These are phyloP conservation scores for Penicillium bialowiezense DNA, from an alignment of 495 filamentous ascomycete genomes.

Conservation along the genomic window DNA sequence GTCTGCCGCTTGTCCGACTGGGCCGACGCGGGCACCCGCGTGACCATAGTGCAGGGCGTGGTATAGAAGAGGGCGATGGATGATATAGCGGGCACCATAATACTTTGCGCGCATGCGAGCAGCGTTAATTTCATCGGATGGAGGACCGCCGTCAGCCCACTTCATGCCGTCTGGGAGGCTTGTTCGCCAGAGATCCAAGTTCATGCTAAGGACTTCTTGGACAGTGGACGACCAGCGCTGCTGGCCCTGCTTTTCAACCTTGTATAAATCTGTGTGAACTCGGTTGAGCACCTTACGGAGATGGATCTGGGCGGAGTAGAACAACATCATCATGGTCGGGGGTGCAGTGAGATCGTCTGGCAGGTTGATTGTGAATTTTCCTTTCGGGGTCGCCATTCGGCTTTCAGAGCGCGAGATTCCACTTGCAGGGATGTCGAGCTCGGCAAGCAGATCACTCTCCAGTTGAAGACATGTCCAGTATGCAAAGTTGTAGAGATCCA, in stretches of 20 bases:
- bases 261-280: slow-evolving; percentile 77
- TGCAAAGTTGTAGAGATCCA: slow-evolving; percentile 66
- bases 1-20: slow-evolving; percentile 22
- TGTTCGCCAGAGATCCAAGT: slow-evolving; percentile 48
- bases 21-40: slow-evolving; percentile 20
- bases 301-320: slow-evolving; percentile 83
- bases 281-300: slow-evolving; percentile 82
- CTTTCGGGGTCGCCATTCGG: slow-evolving; percentile 61
- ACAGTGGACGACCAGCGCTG: slow-evolving; percentile 31
- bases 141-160: slow-evolving; percentile 68
- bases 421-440: slow-evolving; percentile 78
- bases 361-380: slow-evolving; percentile 29
- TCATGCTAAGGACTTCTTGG: slow-evolving; percentile 40
- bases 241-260: slow-evolving; percentile 47
- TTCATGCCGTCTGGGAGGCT: slow-evolving; percentile 46
- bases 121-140: slow-evolving; percentile 71
- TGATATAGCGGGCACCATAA: slow-evolving; percentile 87
- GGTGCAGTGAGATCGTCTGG: slow-evolving; percentile 33
- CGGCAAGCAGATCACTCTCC: slow-evolving; percentile 93
- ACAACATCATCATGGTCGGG: slow-evolving; percentile 59
- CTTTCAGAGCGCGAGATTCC: slow-evolving; percentile 71
- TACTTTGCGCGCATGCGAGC: slow-evolving; percentile 91
- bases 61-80: slow-evolving; percentile 77
- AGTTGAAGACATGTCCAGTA: slow-evolving; percentile 95
- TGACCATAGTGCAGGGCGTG: slow-evolving; percentile 55